These are phyloP conservation scores for Avena atlantica DNA, from an alignment of 176 grass and related monocot genomes.

Conservation along the genomic window DNA sequence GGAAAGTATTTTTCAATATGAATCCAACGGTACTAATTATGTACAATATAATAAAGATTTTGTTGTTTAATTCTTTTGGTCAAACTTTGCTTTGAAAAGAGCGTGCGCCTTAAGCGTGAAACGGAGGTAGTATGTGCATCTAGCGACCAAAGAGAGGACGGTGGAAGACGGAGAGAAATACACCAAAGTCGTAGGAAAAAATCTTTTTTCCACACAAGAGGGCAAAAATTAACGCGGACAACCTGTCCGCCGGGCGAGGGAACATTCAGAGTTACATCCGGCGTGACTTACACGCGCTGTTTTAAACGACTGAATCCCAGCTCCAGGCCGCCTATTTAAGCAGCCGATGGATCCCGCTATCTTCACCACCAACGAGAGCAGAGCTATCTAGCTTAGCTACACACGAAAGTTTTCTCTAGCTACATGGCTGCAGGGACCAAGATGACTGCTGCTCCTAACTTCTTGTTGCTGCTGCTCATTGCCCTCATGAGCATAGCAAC, in stretches of 20 bases:
- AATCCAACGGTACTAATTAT: too few relatives aligned
- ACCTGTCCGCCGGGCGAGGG: background rate
- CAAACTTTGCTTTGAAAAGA: too few relatives aligned
- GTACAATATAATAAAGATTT: too few relatives aligned
- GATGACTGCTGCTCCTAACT: background rate
- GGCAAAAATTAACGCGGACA: background rate
- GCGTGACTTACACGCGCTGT: background rate
- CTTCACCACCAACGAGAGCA: background rate
- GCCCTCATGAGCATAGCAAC: background rate
- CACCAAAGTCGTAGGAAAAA: background rate
- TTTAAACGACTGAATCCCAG: background rate
- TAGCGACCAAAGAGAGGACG: background rate
- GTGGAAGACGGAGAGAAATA: background rate
- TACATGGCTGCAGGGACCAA: background rate
- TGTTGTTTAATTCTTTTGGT: too few relatives aligned
- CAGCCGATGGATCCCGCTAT: background rate
- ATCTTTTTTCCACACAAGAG: background rate
- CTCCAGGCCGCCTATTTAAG: background rate
- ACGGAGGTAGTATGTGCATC: too few relatives aligned
- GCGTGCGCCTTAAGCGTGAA: too few relatives aligned
- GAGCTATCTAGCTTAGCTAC: too few relatives aligned
- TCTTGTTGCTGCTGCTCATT: conserved; percentile 1
- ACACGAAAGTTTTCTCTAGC: too few relatives aligned
- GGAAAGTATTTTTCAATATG: too few relatives aligned
- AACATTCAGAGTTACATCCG: background rate